Percentiles rank a stretch among this genome's conserved stretches.
phyloP scores from a whole-genome alignment of 1,284 basidiomycete genomes.

The Fomitiporia mediterranea region DNA sequence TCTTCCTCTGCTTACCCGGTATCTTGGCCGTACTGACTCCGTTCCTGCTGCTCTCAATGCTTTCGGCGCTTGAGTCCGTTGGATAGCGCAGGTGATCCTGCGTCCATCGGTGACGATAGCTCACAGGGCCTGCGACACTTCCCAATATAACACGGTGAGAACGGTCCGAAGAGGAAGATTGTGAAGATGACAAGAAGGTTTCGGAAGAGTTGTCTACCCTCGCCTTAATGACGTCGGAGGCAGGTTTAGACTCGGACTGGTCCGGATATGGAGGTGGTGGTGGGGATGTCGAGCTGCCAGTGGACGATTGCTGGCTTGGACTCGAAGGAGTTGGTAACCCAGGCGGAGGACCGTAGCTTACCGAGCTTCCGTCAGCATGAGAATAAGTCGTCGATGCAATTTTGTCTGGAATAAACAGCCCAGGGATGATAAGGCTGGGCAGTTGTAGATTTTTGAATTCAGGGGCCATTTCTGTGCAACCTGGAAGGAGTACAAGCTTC shows the following conservation, averaged over 20 bases:
- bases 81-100: neutral
- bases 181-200: neutral
- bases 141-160: constrained; percentile 11
- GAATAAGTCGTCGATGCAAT: constrained; percentile 21
- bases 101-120: constrained; percentile 11
- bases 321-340: constrained; percentile 11
- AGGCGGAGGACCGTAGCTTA: constrained; percentile 8
- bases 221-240: neutral
- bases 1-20: constrained; percentile 9
- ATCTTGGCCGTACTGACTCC: neutral
- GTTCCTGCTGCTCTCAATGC: neutral
- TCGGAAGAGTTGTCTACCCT: neutral
- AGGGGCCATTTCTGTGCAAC: constrained; percentile 55
- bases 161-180: constrained; percentile 7
- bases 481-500: constrained; percentile 63
- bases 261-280: constrained; percentile 17
- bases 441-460: constrained; percentile 54
- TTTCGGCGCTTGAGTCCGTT: neutral
- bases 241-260: constrained; percentile 1
- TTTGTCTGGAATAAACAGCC: constrained; percentile 61
- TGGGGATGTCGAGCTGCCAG: constrained; percentile 10
- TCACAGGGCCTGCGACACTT: constrained; percentile 15
- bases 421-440: constrained; percentile 50
- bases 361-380: neutral
- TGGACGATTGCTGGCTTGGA: neutral